phyloP scores from a whole-genome alignment of 768 basidiomycete genomes.

The Epithele typhae region DNA sequence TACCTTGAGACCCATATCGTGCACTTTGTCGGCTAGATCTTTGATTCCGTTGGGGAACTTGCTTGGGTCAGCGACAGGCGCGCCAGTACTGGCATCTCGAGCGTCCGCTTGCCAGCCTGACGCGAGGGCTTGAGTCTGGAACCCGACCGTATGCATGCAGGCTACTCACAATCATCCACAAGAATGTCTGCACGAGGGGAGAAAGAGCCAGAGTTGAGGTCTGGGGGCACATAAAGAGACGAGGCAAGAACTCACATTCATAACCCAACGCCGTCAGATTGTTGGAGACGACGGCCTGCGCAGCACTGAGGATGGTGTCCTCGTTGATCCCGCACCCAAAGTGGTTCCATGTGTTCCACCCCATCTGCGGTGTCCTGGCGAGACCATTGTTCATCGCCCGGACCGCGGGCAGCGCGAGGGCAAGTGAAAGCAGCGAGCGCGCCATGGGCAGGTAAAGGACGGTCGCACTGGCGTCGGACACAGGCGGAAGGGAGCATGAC shows the following conservation, averaged over 20 bases:
- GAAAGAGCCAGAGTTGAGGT: too few species aligned
- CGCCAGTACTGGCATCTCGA: conserved; percentile 26
- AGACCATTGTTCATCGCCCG: conserved; percentile 26
- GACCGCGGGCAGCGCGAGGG: conserved; percentile 6
- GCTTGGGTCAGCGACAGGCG: conserved; percentile 26
- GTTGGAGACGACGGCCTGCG: conserved; percentile 28
- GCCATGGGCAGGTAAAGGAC: conserved; percentile 3
- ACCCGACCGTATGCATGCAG: not conserved
- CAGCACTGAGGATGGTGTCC: conserved; percentile 31
- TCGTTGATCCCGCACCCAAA: conserved; percentile 35
- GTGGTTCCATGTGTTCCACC: conserved; percentile 37
- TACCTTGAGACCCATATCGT: conserved; percentile 31
- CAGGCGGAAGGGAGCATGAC: too few species aligned
- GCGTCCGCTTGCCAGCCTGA: conserved; percentile 31
- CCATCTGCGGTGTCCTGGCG: conserved; percentile 33
- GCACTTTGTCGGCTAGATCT: conserved; percentile 28
- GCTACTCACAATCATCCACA: conserved; percentile 33
- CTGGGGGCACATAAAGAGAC: too few species aligned
- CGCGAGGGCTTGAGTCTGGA: not conserved
- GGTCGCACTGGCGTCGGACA: not conserved
- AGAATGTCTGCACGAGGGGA: conserved; percentile 26
- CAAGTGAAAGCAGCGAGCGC: conserved; percentile 8
- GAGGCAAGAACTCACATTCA: conserved; percentile 26
- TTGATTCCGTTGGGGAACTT: conserved; percentile 31
- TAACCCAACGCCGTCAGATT: conserved; percentile 33